Evolutionary conservation across 176 grass and related monocot species (phyloP), one percentile per base, ranked within the genome.

Genomic region (Hsuehochloa calcarea): DNA sequence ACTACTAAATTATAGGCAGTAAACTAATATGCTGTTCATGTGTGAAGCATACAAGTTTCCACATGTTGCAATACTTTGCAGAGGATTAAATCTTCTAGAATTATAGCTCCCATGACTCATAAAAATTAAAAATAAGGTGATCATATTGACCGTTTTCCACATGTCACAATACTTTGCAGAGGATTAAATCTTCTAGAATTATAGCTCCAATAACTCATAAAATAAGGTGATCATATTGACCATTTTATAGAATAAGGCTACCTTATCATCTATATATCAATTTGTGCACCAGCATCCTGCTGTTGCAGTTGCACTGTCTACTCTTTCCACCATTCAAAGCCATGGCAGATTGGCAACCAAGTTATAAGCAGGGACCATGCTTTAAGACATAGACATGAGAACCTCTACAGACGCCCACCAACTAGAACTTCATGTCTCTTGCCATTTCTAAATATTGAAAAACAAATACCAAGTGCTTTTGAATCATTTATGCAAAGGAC

Each of bases 261-360:
- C 9, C 4, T 58, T n/a, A 59, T 59, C 26, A 49, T 65, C 11
- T 39, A 74, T 46, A 59, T 19, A 45, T 20, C 54, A 72, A 69
- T 49, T 5, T 83, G 41, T 47, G 29, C 27, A 34, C 40, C 17
- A 73, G 26, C 25, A 69, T 11, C 26, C 11, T 63, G 26, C 3
- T 34, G 11, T n/a, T 60, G 41, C 51, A 68, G 17, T 69, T 43
- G 49, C 29, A 40, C 22, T 26, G 2, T 39, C 27, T 29, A 41
- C 29, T 64, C 9, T 65, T 54, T 65, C 59, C 72, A 45, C 43
- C 22, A 25, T 17, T 38, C 71, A 77, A 85, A 27, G 47, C 41
- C 51, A 70, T 37, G 47, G 23, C 54, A 58, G 38, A 26, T 63
- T 77, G 71, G 43, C 69, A 72, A 88, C 45, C 43, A 84, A 78